Conservation (phyloP, 176 grass and related monocot genomes). For the Juncus inflexus region DNA sequence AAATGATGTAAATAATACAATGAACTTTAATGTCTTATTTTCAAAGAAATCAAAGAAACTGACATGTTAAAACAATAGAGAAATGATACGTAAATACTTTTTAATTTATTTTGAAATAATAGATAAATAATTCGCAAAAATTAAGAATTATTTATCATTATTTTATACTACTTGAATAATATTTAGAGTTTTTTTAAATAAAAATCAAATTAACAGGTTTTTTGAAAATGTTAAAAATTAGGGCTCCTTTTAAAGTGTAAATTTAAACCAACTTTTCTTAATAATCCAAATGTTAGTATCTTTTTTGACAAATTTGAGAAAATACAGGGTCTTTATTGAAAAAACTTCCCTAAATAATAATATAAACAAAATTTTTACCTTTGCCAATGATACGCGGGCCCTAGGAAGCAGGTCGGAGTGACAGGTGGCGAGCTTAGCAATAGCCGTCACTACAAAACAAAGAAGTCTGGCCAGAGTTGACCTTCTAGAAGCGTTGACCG, state of each 20-base stretch:
- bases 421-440: constrained; percentile 85
- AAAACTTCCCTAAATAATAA: not conserved
- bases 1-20: not conserved
- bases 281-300: not conserved
- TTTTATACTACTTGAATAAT: too few species aligned
- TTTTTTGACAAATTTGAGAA: not conserved
- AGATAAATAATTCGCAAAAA: constrained; percentile 11
- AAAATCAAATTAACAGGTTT: too few species aligned
- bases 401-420: constrained; percentile 88
- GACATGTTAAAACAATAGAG: too few species aligned
- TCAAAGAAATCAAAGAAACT: too few species aligned
- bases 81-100: too few species aligned
- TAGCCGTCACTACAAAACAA: constrained; percentile 93
- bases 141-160: not conserved
- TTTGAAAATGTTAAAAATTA: too few species aligned
- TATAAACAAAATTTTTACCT: constrained; percentile 45
- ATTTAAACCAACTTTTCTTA: too few species aligned
- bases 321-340: too few species aligned
- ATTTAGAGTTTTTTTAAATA: too few species aligned
- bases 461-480: constrained; percentile 78
- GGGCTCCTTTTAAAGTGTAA: too few species aligned
- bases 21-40: not conserved
- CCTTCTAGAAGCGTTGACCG: constrained; percentile 53
- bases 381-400: constrained; percentile 64
- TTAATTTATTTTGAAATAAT: not conserved